These are phyloP conservation scores for Aspergillus thermomutatus DNA, from an alignment of 2,329 filamentous ascomycete species.

Conservation along the genomic window DNA sequence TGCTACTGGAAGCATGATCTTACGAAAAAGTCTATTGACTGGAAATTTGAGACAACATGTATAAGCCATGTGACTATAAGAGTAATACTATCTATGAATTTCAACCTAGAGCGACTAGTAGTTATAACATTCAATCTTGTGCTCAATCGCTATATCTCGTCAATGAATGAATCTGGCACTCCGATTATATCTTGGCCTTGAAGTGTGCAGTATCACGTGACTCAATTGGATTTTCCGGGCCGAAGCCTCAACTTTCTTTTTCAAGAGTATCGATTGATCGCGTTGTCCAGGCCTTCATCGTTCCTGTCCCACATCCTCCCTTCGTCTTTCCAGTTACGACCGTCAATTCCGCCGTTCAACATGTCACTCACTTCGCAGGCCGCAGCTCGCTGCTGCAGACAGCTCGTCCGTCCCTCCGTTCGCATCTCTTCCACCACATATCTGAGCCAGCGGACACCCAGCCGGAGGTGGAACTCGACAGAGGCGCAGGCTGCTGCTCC, in stretches of 20 bases:
- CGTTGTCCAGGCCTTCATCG: conserved; percentile 5
- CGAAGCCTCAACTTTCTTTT: conserved; percentile 29
- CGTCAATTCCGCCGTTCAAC: conserved; percentile 14
- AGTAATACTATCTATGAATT: conserved; percentile 2
- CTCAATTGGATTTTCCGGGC: conserved; percentile 31
- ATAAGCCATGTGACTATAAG: not conserved
- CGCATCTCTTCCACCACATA: conserved; percentile 39
- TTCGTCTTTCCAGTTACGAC: conserved; percentile 14
- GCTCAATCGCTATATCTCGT: not conserved
- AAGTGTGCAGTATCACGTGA: conserved; percentile 24
- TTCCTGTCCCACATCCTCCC: conserved; percentile 4
- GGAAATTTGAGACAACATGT: conserved; percentile 1
- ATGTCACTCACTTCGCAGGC: conserved; percentile 41
- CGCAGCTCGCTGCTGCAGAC: conserved; percentile 43
- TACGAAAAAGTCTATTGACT: conserved; percentile 24
- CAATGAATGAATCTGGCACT: not conserved
- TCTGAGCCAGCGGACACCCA: conserved; percentile 36
- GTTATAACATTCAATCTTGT: not conserved
- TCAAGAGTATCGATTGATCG: conserved; percentile 10
- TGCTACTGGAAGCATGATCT: conserved; percentile 31
- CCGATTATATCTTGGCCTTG: not conserved
- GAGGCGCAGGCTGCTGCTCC: conserved; percentile 56
- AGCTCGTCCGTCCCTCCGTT: conserved; percentile 40
- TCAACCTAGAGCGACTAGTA: not conserved
- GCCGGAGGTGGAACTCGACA: conserved; percentile 85